Conservation (phyloP, 2,329 filamentous ascomycete species). For the Alternaria angustiovoidea region DNA sequence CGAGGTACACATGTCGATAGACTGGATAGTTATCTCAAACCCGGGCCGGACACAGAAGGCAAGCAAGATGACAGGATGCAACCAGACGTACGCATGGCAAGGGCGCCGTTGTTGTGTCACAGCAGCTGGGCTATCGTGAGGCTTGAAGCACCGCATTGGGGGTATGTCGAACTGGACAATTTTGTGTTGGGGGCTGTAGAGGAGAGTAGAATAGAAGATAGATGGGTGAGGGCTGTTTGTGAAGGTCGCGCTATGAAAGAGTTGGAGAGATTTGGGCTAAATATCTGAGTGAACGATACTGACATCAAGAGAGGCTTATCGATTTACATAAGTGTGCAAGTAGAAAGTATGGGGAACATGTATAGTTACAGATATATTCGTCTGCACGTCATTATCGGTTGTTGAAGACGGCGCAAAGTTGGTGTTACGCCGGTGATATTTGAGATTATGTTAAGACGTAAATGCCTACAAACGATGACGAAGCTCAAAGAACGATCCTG, state of each 20-base stretch:
- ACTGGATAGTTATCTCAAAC: neutral
- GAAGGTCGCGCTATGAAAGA: neutral
- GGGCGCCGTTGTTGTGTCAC: constrained; percentile 4
- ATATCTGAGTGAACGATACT: neutral
- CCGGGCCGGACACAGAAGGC: neutral
- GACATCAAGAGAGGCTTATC: neutral
- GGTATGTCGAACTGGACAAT: neutral
- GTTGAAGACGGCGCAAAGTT: neutral
- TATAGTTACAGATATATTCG: neutral
- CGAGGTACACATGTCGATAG: neutral
- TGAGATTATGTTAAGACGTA: neutral
- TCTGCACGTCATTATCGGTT: neutral
- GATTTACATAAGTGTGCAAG: neutral
- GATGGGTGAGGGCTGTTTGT: neutral
- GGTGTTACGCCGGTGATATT: neutral
- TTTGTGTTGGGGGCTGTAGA: neutral
- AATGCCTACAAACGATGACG: neutral
- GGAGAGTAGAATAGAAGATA: neutral
- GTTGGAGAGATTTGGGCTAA: neutral
- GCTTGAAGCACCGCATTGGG: constrained; percentile 6
- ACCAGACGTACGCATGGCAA: neutral
- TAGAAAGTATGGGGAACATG: neutral
- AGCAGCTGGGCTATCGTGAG: neutral
- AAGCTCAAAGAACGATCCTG: neutral
- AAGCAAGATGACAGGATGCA: neutral